Conservation (phyloP, 768 basidiomycete species). For the Phaeotremella fagi region DNA sequence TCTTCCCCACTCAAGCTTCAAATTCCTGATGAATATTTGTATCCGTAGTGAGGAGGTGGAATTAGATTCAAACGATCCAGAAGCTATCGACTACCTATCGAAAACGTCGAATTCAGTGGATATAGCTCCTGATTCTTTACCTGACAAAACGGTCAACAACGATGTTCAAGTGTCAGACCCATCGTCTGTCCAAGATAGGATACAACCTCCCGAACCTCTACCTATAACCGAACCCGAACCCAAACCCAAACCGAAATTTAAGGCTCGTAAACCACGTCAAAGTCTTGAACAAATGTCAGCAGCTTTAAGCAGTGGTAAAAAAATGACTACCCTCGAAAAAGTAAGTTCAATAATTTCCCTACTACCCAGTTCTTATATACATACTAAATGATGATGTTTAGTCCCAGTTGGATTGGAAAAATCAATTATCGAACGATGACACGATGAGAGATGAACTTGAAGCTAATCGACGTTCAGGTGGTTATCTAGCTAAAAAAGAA, state of each 20-base stretch:
- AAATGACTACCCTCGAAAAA: conserved; percentile 48
- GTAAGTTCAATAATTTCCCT: conserved; percentile 11
- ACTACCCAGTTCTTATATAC: no score
- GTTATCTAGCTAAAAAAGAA: conserved; percentile 58
- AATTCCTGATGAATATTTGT: conserved; percentile 1
- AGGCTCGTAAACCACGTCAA: conserved; percentile 36
- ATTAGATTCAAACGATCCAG: conserved; percentile 31
- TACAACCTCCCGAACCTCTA: not conserved
- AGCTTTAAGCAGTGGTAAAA: conserved; percentile 39
- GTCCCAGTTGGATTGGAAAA: conserved; percentile 45
- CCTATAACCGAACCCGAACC: not conserved
- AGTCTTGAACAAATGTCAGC: conserved; percentile 42
- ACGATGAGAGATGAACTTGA: conserved; percentile 28
- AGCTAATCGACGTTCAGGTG: conserved; percentile 33
- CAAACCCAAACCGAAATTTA: not conserved
- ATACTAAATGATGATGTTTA: no score
- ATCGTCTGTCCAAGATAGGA: not conserved
- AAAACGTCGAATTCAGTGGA: no score
- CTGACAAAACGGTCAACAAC: not conserved
- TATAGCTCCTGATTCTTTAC: not conserved
- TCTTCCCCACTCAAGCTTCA: no score
- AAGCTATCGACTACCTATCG: conserved; percentile 25
- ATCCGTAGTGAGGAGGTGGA: conserved; percentile 34
- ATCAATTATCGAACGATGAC: conserved; percentile 19
- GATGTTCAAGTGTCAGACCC: no score